Evolutionary conservation across 345 rosid species (phyloP).

Genomic region (Syzygium grande): DNA sequence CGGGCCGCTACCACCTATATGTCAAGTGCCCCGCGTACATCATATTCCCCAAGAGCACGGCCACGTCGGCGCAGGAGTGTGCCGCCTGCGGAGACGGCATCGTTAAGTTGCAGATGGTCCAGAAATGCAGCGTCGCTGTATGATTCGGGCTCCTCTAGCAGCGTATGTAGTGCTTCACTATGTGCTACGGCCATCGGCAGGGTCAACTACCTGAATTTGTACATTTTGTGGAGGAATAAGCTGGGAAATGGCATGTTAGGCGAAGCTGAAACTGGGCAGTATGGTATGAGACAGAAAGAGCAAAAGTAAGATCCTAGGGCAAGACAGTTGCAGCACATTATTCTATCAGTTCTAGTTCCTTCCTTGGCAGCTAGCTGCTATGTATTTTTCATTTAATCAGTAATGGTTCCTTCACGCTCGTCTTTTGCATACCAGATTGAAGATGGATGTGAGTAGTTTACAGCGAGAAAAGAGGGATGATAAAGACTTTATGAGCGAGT

Average conservation of each 20-base stretch:
- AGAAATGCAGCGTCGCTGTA: conserved; percentile 7
- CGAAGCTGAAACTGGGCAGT: neutral
- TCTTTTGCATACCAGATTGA: neutral
- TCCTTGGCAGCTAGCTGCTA: neutral
- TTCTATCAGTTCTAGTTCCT: neutral
- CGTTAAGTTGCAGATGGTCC: conserved; percentile 16
- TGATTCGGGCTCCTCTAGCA: neutral
- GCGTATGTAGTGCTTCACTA: neutral
- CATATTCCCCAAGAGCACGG: neutral
- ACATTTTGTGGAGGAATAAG: neutral
- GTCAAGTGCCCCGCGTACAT: conserved; percentile 33
- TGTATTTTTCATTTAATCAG: neutral
- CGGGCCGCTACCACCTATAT: conserved; percentile 17
- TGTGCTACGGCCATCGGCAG: neutral
- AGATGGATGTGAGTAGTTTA: neutral
- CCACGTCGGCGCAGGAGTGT: neutral
- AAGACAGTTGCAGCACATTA: neutral
- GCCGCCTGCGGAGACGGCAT: neutral
- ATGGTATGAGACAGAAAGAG: neutral
- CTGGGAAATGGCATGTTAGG: neutral
- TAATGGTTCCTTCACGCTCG: neutral
- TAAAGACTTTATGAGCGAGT: neutral
- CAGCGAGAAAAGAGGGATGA: neutral
- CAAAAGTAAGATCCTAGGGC: neutral
- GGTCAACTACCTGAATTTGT: neutral